Percentiles rank a stretch among this genome's conserved stretches.
These are phyloP conservation scores for Hanseniaspora sp. DNA, from an alignment of 1,139 yeast species.

Conservation along the genomic window DNA sequence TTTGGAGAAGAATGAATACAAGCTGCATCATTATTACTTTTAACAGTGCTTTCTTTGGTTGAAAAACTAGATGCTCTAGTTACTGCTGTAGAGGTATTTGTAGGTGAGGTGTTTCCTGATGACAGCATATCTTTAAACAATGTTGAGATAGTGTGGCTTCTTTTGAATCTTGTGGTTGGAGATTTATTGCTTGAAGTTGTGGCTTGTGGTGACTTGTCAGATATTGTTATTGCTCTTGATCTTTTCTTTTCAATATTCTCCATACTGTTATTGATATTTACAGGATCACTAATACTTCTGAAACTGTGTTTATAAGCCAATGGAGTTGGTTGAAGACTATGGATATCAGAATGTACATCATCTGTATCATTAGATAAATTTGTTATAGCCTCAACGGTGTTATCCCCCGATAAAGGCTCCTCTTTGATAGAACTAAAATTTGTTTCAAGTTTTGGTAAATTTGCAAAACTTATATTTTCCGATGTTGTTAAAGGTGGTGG, in stretches of 20 bases:
- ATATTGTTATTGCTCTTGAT: constrained; percentile 1
- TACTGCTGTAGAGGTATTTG: not conserved
- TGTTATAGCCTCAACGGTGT: no score
- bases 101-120: not conserved
- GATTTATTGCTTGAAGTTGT: not conserved
- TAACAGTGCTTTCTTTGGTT: no score
- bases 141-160: constrained; percentile 5
- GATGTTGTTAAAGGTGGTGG: not conserved
- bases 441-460: not conserved
- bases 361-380: not conserved
- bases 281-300: not conserved
- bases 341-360: not conserved
- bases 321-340: not conserved
- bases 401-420: not conserved
- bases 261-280: not conserved
- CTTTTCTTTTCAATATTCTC: not conserved
- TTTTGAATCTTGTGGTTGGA: not conserved
- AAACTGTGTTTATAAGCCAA: not conserved
- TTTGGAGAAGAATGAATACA: not conserved
- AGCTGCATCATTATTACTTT: no score
- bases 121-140: constrained; percentile 6
- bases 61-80: not conserved
- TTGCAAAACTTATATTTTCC: not conserved
- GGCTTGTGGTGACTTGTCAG: not conserved
- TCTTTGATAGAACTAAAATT: not conserved